Conservation (phyloP, 305 asterid genomes). For the Ajuga reptans region DNA sequence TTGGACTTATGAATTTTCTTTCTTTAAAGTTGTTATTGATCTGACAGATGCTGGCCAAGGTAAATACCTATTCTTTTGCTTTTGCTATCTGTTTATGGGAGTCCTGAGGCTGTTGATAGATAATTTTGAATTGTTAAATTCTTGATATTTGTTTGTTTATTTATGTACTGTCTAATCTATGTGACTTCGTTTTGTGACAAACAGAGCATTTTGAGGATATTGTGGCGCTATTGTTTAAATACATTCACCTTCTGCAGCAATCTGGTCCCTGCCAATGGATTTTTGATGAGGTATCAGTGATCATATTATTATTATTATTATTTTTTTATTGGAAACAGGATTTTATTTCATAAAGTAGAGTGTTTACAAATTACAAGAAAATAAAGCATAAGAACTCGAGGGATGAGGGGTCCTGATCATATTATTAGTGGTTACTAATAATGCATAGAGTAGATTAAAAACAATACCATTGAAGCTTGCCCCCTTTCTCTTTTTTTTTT, state of each 20-base stretch:
- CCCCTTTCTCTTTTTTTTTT: no score
- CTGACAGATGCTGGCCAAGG: slow-evolving; percentile 94
- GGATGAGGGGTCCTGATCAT: no score
- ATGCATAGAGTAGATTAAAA: neutral
- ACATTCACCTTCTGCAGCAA: slow-evolving; percentile 68
- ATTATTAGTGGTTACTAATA: neutral
- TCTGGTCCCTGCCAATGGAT: slow-evolving; percentile 82
- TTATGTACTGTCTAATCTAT: neutral
- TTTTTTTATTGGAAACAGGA: no score
- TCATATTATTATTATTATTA: neutral
- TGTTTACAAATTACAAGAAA: no score
- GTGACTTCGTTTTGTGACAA: neutral
- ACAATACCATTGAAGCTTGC: no score
- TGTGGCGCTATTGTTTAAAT: slow-evolving; percentile 72
- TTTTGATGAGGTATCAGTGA: slow-evolving; percentile 69
- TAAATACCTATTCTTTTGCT: slow-evolving; percentile 25
- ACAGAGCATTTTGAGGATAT: slow-evolving; percentile 88
- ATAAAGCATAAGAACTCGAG: no score
- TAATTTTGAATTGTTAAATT: neutral
- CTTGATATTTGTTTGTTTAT: neutral
- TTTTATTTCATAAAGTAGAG: no score
- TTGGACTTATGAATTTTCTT: slow-evolving; percentile 52
- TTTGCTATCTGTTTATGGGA: slow-evolving; percentile 7
- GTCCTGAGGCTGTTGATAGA: slow-evolving; percentile 7
- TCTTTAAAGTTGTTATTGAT: slow-evolving; percentile 64